Evolutionary conservation across 1,284 basidiomycete species (phyloP), one percentile per base, ranked within the genome.

Genomic region (Inonotus obliquus): DNA sequence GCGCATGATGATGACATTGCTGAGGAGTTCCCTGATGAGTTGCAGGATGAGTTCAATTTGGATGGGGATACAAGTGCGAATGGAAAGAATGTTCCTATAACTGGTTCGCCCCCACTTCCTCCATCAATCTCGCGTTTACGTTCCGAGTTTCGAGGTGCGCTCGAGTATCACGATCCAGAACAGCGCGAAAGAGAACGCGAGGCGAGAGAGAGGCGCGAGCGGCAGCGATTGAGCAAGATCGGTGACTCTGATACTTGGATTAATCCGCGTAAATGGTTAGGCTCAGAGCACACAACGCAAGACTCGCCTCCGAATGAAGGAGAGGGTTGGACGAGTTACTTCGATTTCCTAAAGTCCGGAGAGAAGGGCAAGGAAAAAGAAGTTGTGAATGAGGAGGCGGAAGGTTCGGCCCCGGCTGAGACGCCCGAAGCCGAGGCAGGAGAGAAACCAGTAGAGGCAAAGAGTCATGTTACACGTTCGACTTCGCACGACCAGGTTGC

Each of bases 141-240:
- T 29, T 73, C 77, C 25, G 75, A 80, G 41, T 84, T 89, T 69
- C 81, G 88, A n/a, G 81, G 85, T 52, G 85, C 79, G 4, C 71
- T 91, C 54, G 86, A 89, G 44, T 75, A 73, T 59, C 72, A 64
- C 64, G 72, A 69, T 63, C 72, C 67, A 49, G 75, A 69, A 65
- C 74, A 70, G 66, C 74, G 69, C 39, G 75, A 77, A 63, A 73
- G 74, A 58, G 78, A 81, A 60, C 72, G 72, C 32, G 76, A 78
- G 51, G 69, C 70, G 0, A 70, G 70, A 2, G 84, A 86, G 65
- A 79, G 74, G 63, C 84, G 84, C 65, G 81, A 81, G 19, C 86
- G 83, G 72, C 77, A 75, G 61, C 77, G 81, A 45, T 82, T 84
- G 48, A 79, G 75, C 63, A 77, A 78, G 51, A 70, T 75, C 56